Evolutionary conservation across 257 asterid species (phyloP).

Genomic region (Penstemon newberryi): DNA sequence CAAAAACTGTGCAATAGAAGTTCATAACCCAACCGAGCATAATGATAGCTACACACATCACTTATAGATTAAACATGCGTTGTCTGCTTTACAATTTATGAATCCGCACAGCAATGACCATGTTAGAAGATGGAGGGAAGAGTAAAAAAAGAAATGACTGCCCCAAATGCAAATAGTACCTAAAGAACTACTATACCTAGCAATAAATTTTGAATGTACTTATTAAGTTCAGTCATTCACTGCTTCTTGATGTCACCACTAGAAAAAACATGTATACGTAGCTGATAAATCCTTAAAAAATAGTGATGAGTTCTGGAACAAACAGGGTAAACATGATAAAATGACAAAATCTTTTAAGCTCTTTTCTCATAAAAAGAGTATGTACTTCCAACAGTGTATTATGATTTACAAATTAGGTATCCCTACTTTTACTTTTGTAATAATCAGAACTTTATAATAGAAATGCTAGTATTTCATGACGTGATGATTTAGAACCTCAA

Average conservation of each 20-base stretch:
- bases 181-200: neutral
- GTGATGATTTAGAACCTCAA: neutral
- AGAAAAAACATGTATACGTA: neutral
- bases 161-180: neutral
- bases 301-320: constrained; percentile 2
- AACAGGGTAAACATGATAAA: neutral
- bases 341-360: constrained; percentile 7
- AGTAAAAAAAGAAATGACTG: constrained; percentile 1
- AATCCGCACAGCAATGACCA: neutral
- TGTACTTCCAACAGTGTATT: neutral
- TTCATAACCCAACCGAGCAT: neutral
- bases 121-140: neutral
- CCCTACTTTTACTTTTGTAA: neutral
- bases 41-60: neutral
- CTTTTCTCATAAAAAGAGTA: constrained; percentile 6
- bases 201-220: neutral
- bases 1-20: neutral
- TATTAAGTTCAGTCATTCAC: neutral
- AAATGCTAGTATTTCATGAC: neutral
- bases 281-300: neutral
- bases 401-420: neutral
- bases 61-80: neutral
- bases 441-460: neutral
- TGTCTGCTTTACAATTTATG: neutral
- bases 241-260: neutral